Evolutionary conservation across 2,329 filamentous ascomycete species (phyloP), one percentile per base, ranked within the genome.

Genomic region (Graphilbum fragrans): DNA sequence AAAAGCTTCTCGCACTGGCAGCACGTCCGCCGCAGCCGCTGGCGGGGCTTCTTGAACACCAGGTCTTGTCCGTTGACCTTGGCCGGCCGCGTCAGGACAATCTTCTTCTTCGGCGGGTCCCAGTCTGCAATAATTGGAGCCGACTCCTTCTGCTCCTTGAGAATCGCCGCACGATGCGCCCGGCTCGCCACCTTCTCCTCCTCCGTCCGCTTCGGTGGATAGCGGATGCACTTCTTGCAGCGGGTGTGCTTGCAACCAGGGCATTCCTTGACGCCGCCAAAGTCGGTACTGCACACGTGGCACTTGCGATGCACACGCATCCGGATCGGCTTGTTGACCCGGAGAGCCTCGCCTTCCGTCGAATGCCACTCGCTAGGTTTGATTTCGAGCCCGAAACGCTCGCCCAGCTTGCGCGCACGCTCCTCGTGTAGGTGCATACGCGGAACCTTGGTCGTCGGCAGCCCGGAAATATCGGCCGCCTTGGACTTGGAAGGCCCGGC

Each of bases 271-370:
- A 80, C 74, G 18, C 72, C 60, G 42, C 82, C 80, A 57, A 90
- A 94, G 20, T 74, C 73, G 14, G 80, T 75, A 44, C 79, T 74
- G 65, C 88, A 95, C 50, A 75, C 71, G 61, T 94, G 88, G 60
- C 88, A 95, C 47, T 74, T 80, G 50, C 80, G 76, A 57, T 84
- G 82, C 41, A 87, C 74, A 41, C 83, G 77, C 73, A 88, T 82
- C 44, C 82, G 77, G 49, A 86, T 82, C 12, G 81, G 73, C 64
- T 84, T 86, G 58, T 86, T 78, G 41, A 84, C 72, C 35, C 82
- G 78, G 20, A 74, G 62, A 23, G 73, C 72, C 22, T 71, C 67
- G 39, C 74, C 72, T 46, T 69, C 66, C 42, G 62, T 61, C 32
- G 63, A 61, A 48, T 73, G 62, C 64, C 71, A 72, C 47, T 73